Conservation (phyloP, 2,329 filamentous ascomycete species). For the Fusarium azukiicola region DNA sequence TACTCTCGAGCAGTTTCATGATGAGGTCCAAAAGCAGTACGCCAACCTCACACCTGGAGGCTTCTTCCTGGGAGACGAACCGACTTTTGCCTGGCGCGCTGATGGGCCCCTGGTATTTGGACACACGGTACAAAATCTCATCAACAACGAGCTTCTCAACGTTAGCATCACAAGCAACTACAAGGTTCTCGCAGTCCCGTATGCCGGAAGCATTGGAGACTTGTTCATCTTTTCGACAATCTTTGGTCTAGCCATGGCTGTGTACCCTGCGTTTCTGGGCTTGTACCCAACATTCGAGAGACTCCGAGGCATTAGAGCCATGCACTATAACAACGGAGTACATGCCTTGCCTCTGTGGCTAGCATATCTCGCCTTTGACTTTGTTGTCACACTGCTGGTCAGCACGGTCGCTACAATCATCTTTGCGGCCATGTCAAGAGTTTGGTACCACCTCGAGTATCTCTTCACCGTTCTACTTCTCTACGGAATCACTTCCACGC, state of each 20-base stretch:
- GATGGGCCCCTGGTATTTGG: constrained; percentile 20
- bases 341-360: constrained; percentile 24
- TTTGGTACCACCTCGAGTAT: constrained; percentile 27
- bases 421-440: constrained; percentile 1
- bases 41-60: constrained; percentile 21
- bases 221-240: constrained; percentile 15
- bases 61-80: constrained; percentile 14
- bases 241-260: constrained; percentile 14
- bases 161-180: constrained; percentile 11
- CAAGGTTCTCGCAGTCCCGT: constrained; percentile 18
- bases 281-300: constrained; percentile 30
- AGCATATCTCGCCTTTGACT: constrained; percentile 18
- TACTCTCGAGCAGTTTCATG: not conserved
- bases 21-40: constrained; percentile 65
- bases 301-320: constrained; percentile 28
- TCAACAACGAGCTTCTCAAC: constrained; percentile 21
- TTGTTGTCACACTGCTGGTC: constrained; percentile 7
- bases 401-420: not conserved
- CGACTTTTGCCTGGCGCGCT: constrained; percentile 22
- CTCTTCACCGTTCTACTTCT: constrained; percentile 18
- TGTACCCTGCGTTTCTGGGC: constrained; percentile 30
- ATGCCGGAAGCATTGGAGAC: constrained; percentile 24
- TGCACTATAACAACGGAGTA: constrained; percentile 33
- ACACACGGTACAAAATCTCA: constrained; percentile 15
- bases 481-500: constrained; percentile 19